Evolutionary conservation across 176 grass and related monocot species (phyloP).

Genomic region (Aegilops umbellulata): DNA sequence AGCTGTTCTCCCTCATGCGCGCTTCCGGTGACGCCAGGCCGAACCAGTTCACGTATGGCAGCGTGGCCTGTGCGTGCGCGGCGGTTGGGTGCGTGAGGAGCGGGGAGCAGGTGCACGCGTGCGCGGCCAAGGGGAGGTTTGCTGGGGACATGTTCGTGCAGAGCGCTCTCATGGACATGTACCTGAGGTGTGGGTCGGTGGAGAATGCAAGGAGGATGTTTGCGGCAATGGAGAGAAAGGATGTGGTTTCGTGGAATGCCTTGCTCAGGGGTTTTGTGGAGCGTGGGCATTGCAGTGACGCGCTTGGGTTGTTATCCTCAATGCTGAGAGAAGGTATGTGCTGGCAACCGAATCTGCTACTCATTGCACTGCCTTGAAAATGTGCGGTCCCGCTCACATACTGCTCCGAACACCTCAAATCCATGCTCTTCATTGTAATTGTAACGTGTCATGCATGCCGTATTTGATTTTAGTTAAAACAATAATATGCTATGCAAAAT

Average conservation of each 20-base stretch:
- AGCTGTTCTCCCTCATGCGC: conserved; percentile 51
- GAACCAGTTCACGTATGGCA: conserved; percentile 86
- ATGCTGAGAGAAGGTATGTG: conserved; percentile 70
- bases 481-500: background rate
- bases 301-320: conserved; percentile 44
- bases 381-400: background rate
- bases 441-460: background rate
- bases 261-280: conserved; percentile 64
- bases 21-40: conserved; percentile 15
- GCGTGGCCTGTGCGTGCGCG: conserved; percentile 37
- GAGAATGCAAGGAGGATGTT: conserved; percentile 50
- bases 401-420: background rate
- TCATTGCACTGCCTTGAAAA: background rate
- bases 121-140: conserved; percentile 54
- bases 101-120: conserved; percentile 67
- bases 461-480: background rate
- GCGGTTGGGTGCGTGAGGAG: conserved; percentile 36
- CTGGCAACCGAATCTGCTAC: background rate
- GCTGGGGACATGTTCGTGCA: conserved; percentile 70
- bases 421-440: background rate
- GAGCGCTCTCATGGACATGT: conserved; percentile 75
- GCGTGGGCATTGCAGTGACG: conserved; percentile 32
- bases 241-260: conserved; percentile 78
- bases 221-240: conserved; percentile 50
- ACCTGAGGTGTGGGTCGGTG: conserved; percentile 58